These are phyloP conservation scores for Dictyostelium firmibasis DNA, from an alignment of 78 protist species.

Conservation along the genomic window DNA sequence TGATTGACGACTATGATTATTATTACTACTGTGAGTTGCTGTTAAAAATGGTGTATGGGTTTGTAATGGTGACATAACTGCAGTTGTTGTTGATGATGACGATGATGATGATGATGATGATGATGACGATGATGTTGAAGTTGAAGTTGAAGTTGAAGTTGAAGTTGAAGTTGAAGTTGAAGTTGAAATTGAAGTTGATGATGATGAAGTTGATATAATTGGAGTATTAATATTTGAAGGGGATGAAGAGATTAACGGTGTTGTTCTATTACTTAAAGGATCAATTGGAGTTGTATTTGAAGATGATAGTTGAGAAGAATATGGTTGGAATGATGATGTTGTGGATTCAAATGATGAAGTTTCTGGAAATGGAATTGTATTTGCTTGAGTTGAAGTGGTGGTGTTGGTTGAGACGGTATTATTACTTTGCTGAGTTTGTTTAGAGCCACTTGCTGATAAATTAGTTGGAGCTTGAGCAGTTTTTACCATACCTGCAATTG, in stretches of 20 bases:
- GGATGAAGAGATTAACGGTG: not conserved
- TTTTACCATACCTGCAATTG: conserved; percentile 1
- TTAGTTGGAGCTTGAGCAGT: not conserved
- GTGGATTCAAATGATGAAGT: not conserved
- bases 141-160: not conserved
- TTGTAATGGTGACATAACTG: not conserved
- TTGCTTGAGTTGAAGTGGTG: not conserved
- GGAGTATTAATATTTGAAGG: not conserved
- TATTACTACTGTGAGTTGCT: not conserved
- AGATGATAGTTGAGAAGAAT: not conserved
- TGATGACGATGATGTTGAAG: not conserved
- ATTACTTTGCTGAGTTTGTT: not conserved
- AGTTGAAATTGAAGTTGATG: not conserved
- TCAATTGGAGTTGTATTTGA: not conserved
- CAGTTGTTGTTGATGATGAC: not conserved
- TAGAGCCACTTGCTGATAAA: not conserved
- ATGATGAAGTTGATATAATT: not conserved
- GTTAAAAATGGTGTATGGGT: not conserved
- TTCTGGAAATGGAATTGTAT: not conserved
- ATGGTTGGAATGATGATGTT: conserved; percentile 4
- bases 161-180: not conserved
- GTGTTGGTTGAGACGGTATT: not conserved
- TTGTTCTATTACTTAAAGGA: not conserved
- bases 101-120: not conserved
- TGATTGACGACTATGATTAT: not conserved